Evolutionary conservation across 148 eudicot species (phyloP).

Genomic region (Vaccinium myrtillus): DNA sequence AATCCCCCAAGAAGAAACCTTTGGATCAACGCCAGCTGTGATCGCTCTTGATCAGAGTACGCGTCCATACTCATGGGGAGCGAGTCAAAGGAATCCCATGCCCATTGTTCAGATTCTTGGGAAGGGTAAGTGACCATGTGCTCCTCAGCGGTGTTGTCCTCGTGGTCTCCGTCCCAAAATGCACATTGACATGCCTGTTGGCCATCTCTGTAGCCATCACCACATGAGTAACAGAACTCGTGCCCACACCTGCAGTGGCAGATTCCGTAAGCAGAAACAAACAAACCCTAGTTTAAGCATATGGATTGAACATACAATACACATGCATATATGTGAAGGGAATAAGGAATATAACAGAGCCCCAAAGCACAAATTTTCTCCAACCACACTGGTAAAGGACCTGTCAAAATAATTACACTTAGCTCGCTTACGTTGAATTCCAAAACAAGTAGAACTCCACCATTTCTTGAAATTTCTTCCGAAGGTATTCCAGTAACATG

Average conservation of each 20-base stretch:
- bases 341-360: neutral
- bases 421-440: neutral
- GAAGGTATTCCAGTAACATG: neutral
- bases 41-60: conserved; percentile 83
- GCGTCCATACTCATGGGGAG: conserved; percentile 66
- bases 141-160: conserved; percentile 22
- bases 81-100: conserved; percentile 68
- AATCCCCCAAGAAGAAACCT: conserved; percentile 83
- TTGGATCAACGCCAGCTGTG: conserved; percentile 84
- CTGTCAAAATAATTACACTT: neutral
- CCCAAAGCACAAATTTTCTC: neutral
- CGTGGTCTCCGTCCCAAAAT: conserved; percentile 50
- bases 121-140: conserved; percentile 28
- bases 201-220: conserved; percentile 48
- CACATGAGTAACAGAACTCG: conserved; percentile 80
- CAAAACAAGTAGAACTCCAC: neutral
- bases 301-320: neutral
- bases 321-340: neutral
- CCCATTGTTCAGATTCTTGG: conserved; percentile 63
- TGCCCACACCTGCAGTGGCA: conserved; percentile 62
- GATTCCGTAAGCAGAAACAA: neutral
- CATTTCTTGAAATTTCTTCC: neutral
- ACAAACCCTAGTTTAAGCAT: neutral
- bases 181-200: conserved; percentile 66
- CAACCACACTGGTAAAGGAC: neutral